A percentile compares a stretch with the other conserved stretches of the same genome.
phyloP scores from a whole-genome alignment of 169 alveolate species.

The Cryptosporidium ubiquitum region DNA sequence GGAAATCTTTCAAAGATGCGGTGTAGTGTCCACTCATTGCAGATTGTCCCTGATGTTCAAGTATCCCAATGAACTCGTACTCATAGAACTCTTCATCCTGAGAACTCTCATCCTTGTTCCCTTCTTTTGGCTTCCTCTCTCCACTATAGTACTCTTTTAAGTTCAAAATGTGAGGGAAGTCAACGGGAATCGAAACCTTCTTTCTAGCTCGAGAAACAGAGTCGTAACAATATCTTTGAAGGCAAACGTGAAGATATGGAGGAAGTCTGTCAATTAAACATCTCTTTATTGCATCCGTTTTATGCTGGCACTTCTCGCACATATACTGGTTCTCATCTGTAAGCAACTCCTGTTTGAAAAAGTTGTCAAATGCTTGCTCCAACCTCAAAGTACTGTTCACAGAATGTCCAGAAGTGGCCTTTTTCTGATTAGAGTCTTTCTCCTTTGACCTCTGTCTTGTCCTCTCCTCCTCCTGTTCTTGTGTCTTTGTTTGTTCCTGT shows the following conservation, averaged over 20 bases:
- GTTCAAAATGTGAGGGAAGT: slow-evolving; percentile 34
- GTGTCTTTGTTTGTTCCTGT: neutral
- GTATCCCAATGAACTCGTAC: slow-evolving; percentile 68
- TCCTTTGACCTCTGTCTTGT: neutral
- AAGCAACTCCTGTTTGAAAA: slow-evolving; percentile 67
- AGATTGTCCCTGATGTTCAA: slow-evolving; percentile 70
- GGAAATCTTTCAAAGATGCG: slow-evolving; percentile 65
- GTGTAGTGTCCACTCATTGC: slow-evolving; percentile 74
- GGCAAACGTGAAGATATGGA: slow-evolving; percentile 71
- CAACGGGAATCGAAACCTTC: slow-evolving; percentile 62
- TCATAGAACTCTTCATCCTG: neutral
- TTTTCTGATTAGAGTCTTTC: neutral
- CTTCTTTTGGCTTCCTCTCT: neutral
- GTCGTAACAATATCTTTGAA: slow-evolving; percentile 62
- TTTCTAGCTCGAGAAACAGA: slow-evolving; percentile 48
- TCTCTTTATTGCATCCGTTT: slow-evolving; percentile 61
- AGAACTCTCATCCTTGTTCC: neutral
- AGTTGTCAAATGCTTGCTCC: slow-evolving; percentile 67
- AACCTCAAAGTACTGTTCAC: neutral
- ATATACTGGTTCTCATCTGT: slow-evolving; percentile 66
- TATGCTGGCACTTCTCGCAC: slow-evolving; percentile 57
- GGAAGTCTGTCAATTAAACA: slow-evolving; percentile 40
- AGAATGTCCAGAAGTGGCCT: neutral
- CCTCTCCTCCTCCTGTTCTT: neutral
- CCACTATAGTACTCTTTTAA: slow-evolving; percentile 1